Percentiles rank a stretch among this genome's conserved stretches.
phyloP scores from a whole-genome alignment of 257 asterid species.

The Dorcoceras hygrometricum region DNA sequence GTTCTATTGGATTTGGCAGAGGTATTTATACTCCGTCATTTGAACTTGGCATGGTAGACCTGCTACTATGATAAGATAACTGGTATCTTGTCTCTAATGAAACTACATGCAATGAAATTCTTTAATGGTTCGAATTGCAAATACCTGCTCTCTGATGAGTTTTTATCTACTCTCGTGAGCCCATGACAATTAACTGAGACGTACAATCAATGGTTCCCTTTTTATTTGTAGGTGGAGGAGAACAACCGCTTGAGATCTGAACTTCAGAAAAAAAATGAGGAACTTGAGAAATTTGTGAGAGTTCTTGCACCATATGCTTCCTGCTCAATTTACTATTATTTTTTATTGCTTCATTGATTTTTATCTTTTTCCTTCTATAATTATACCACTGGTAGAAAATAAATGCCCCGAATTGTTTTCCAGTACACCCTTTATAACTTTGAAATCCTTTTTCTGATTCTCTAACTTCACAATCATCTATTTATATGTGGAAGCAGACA shows the following conservation, averaged over 20 bases:
- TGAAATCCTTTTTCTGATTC: not conserved
- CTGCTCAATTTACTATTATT: not conserved
- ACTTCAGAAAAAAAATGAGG: conserved; percentile 65
- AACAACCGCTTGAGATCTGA: conserved; percentile 77
- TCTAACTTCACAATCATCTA: conserved; percentile 15
- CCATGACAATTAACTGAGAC: conserved; percentile 5
- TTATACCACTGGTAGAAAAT: not conserved
- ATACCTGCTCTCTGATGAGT: conserved; percentile 11
- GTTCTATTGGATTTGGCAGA: not conserved
- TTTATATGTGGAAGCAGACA: not conserved
- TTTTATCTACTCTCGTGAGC: conserved; percentile 8
- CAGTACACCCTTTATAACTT: conserved; percentile 4
- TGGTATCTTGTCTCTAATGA: not conserved
- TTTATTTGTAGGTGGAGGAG: conserved; percentile 75
- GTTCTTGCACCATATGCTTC: conserved; percentile 25
- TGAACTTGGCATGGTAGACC: not conserved
- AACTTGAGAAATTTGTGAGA: conserved; percentile 78
- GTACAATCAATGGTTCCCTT: conserved; percentile 13
- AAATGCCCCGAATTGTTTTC: not conserved
- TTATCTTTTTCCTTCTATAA: not conserved
- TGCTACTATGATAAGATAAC: not conserved
- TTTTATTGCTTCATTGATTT: conserved; percentile 16
- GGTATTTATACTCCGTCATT: not conserved
- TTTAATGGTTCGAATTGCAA: not conserved
- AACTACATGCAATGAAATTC: not conserved